These are phyloP conservation scores for Fusarium sp. DNA, from an alignment of 2,329 filamentous ascomycete species.

Conservation along the genomic window DNA sequence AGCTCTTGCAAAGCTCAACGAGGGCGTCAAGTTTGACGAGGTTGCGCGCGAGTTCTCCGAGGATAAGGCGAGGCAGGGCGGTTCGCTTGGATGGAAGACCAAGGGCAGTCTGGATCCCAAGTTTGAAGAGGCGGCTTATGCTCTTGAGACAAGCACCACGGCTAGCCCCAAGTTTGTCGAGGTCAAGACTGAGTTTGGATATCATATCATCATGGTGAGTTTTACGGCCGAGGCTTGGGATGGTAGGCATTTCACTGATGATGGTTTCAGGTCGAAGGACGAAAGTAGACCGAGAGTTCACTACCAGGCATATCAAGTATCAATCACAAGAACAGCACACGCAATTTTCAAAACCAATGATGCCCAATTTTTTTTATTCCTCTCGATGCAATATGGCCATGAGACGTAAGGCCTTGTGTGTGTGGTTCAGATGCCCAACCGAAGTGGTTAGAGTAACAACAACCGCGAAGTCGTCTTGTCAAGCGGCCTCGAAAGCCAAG, in stretches of 20 bases:
- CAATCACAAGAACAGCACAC: background rate
- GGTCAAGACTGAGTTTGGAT: conserved; percentile 79
- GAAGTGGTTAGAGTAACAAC: conserved; percentile 61
- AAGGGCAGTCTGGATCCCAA: conserved; percentile 73
- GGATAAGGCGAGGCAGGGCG: conserved; percentile 79
- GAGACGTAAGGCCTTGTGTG: conserved; percentile 46
- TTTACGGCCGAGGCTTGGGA: background rate
- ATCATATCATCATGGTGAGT: conserved; percentile 82
- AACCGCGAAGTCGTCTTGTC: conserved; percentile 52
- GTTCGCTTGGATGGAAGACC: conserved; percentile 77
- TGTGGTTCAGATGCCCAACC: conserved; percentile 58
- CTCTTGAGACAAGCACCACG: conserved; percentile 73
- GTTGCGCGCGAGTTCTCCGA: conserved; percentile 79
- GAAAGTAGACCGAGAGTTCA: conserved; percentile 45
- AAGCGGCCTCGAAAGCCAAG: conserved; percentile 46
- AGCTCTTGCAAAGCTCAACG: conserved; percentile 74
- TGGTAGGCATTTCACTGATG: conserved; percentile 2
- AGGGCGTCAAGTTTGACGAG: conserved; percentile 77
- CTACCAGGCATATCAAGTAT: background rate
- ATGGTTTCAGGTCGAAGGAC: conserved; percentile 52
- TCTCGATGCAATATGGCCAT: conserved; percentile 50
- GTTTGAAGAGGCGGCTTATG: conserved; percentile 79
- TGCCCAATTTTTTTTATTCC: conserved; percentile 55
- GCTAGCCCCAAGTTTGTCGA: conserved; percentile 73
- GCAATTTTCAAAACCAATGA: conserved; percentile 37